These are phyloP conservation scores for Gardenia jasminoides DNA, from an alignment of 257 asterid species.

Conservation along the genomic window DNA sequence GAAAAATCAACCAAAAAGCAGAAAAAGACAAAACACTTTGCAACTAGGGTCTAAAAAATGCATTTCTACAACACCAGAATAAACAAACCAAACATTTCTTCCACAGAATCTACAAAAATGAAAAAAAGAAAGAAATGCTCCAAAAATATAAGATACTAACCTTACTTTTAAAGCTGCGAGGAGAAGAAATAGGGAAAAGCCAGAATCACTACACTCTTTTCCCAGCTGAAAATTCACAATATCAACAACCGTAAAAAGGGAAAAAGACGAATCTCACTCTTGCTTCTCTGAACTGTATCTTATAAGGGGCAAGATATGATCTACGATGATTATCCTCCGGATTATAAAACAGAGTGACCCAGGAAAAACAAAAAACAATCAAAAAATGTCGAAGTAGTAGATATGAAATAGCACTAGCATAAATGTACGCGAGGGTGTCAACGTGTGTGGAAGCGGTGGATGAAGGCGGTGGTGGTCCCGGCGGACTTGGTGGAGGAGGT, in stretches of 20 bases:
- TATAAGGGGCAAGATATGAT: no score
- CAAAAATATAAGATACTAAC: constrained; percentile 5
- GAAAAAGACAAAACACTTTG: neutral
- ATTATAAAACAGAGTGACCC: neutral
- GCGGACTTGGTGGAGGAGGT: neutral
- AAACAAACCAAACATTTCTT: neutral
- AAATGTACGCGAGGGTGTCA: neutral
- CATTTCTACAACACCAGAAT: neutral
- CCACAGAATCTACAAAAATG: constrained; percentile 7
- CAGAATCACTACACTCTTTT: constrained; percentile 12
- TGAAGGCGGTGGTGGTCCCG: neutral
- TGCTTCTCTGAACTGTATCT: no score
- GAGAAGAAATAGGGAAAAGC: constrained; percentile 6
- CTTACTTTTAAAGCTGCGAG: neutral
- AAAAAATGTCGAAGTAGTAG: neutral
- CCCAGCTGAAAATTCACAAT: constrained; percentile 3
- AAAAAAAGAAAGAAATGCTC: neutral
- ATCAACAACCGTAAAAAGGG: neutral
- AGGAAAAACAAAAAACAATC: neutral
- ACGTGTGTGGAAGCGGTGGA: neutral
- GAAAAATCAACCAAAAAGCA: neutral
- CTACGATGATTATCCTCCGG: neutral
- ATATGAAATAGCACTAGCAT: neutral
- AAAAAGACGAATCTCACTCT: neutral
- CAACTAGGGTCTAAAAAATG: neutral